A percentile compares a stretch with the other conserved stretches of the same genome.
phyloP scores from a whole-genome alignment of 169 alveolate species.

The Plasmodium cynomolgi region DNA sequence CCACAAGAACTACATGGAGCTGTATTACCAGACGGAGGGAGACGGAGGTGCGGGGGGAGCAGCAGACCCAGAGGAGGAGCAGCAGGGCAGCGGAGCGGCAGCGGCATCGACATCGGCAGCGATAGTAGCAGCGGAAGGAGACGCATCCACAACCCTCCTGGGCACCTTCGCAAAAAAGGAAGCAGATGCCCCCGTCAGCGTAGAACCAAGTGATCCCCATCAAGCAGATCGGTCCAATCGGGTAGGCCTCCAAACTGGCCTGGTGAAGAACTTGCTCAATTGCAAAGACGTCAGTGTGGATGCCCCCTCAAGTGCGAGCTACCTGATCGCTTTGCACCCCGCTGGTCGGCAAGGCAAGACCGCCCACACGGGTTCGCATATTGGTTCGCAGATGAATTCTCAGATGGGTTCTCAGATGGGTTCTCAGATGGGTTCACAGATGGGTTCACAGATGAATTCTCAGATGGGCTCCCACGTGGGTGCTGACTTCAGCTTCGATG shows the following conservation, averaged over 20 bases:
- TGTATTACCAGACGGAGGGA: background rate
- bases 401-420: no score
- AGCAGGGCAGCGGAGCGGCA: no score
- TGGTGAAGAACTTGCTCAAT: background rate
- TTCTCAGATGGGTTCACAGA: no score
- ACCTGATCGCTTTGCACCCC: no score
- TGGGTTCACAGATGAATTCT: no score
- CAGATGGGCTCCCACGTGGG: background rate
- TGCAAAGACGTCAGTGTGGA: background rate
- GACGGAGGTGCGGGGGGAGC: background rate
- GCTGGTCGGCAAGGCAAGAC: no score
- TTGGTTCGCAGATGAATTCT: background rate
- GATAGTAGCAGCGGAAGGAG: background rate
- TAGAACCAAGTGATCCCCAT: background rate
- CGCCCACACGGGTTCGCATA: background rate
- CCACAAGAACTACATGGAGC: constrained; percentile 30
- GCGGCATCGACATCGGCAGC: no score
- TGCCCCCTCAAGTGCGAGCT: no score
- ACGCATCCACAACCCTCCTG: no score
- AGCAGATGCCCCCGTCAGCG: background rate
- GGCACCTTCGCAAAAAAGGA: no score
- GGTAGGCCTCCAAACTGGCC: background rate
- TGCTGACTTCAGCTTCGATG: background rate
- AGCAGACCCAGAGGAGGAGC: no score
- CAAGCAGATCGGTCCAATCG: background rate